A percentile compares a stretch with the other conserved stretches of the same genome.
phyloP scores from a whole-genome alignment of 345 rosid species.

The Brassica carinata region DNA sequence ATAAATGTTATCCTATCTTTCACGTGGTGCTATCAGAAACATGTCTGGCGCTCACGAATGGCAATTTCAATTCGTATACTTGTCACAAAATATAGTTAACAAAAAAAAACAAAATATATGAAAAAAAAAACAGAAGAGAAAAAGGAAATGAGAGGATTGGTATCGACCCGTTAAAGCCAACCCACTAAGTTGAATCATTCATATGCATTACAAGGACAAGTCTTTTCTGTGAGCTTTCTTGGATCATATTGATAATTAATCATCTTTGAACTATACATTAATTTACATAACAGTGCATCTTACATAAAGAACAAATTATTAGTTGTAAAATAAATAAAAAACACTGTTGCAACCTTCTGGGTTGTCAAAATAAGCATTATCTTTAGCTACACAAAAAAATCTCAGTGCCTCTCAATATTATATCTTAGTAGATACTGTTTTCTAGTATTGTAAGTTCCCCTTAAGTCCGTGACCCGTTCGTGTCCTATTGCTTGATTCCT shows the following conservation, averaged over 20 bases:
- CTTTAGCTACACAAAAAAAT: conserved; percentile 14
- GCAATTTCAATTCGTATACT: conserved; percentile 28
- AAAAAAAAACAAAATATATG: background rate
- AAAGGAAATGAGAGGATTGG: conserved; percentile 29
- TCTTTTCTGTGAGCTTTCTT: conserved; percentile 39
- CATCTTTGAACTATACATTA: conserved; percentile 8
- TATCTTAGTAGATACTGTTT: conserved; percentile 1
- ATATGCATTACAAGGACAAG: conserved; percentile 41
- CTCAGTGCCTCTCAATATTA: conserved; percentile 21
- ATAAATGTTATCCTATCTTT: conserved; percentile 42
- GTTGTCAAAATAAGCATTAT: conserved; percentile 9
- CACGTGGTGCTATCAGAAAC: conserved; percentile 34
- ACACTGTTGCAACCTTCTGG: conserved; percentile 13
- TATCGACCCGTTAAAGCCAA: conserved; percentile 33
- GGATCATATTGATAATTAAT: conserved; percentile 31
- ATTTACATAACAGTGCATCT: conserved; percentile 16
- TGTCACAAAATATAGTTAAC: background rate
- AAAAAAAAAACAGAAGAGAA: background rate
- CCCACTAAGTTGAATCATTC: conserved; percentile 32
- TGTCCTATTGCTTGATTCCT: conserved; percentile 34
- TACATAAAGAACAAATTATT: background rate
- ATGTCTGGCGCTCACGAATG: conserved; percentile 22
- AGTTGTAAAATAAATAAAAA: background rate
- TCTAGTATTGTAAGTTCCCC: background rate
- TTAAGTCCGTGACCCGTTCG: conserved; percentile 32